Percentiles rank a stretch among this genome's conserved stretches.
Conservation (phyloP, 1,284 basidiomycete species). For the Leccinum laetum region DNA sequence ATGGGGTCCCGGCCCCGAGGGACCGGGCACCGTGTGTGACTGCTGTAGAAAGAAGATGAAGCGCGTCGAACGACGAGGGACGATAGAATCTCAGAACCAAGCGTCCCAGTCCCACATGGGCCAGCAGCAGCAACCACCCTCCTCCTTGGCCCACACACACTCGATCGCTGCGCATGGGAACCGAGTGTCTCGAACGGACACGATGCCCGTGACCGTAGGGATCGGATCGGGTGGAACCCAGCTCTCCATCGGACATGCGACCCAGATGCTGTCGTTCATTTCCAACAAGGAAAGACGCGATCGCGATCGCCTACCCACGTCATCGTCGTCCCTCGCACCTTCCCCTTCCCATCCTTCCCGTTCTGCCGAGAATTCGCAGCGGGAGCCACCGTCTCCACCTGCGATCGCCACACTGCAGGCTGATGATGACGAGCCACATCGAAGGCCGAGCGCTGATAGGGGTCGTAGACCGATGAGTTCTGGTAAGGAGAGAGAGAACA, state of each 20-base stretch:
- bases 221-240: constrained; percentile 30
- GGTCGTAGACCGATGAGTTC: constrained; percentile 29
- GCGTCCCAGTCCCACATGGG: constrained; percentile 17
- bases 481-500: constrained; percentile 16
- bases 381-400: constrained; percentile 30
- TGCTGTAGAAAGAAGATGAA: constrained; percentile 87
- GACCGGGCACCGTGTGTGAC: constrained; percentile 83
- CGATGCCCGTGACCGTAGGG: constrained; percentile 25
- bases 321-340: constrained; percentile 22
- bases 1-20: constrained; percentile 83
- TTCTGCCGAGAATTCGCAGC: constrained; percentile 18
- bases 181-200: constrained; percentile 27
- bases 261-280: constrained; percentile 25
- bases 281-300: constrained; percentile 29
- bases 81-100: constrained; percentile 38
- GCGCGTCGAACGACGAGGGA: constrained; percentile 73
- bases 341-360: constrained; percentile 16
- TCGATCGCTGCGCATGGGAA: constrained; percentile 22
- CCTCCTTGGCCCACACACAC: constrained; percentile 19
- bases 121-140: constrained; percentile 3
- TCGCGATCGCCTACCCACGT: constrained; percentile 25
- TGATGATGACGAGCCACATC: constrained; percentile 28
- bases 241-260: constrained; percentile 21
- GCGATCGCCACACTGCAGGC: constrained; percentile 31
- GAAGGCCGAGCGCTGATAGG: constrained; percentile 18